Conservation (phyloP, 768 basidiomycete species). For the Xerocomus brunneocitrinus region DNA sequence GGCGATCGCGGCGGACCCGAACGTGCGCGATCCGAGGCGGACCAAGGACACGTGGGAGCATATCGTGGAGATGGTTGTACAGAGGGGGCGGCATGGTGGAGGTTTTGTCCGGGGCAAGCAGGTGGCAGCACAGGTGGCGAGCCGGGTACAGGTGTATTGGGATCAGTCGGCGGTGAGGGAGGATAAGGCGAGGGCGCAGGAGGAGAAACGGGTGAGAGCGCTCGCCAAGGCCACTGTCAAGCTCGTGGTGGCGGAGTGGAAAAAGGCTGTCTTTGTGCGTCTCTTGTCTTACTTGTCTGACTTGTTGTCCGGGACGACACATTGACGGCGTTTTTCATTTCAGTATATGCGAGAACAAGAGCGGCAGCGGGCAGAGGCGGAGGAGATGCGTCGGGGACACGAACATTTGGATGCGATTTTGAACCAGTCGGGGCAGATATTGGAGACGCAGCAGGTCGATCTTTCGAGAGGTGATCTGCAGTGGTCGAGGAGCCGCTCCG, state of each 20-base stretch:
- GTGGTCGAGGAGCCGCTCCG: slow-evolving; percentile 53
- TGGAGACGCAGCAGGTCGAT: slow-evolving; percentile 79
- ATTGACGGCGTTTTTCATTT: background rate
- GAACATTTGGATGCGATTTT: slow-evolving; percentile 88
- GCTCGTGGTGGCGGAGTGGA: slow-evolving; percentile 77
- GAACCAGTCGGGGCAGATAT: slow-evolving; percentile 80
- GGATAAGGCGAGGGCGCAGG: slow-evolving; percentile 51
- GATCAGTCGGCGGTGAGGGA: slow-evolving; percentile 60
- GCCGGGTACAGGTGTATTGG: slow-evolving; percentile 70
- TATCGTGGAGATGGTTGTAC: slow-evolving; percentile 45
- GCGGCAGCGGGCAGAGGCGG: slow-evolving; percentile 58
- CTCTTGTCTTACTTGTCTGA: background rate
- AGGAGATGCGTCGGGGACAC: slow-evolving; percentile 75
- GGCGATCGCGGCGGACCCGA: slow-evolving; percentile 13
- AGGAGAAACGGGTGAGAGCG: slow-evolving; percentile 61
- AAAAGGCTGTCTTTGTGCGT: slow-evolving; percentile 78
- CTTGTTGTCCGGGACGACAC: background rate
- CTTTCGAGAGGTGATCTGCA: slow-evolving; percentile 48
- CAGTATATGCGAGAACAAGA: slow-evolving; percentile 75
- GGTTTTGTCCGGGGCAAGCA: slow-evolving; percentile 34
- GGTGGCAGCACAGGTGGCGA: slow-evolving; percentile 54
- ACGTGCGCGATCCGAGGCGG: slow-evolving; percentile 23
- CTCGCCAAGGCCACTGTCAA: slow-evolving; percentile 71
- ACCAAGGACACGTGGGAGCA: slow-evolving; percentile 54
- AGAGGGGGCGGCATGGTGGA: slow-evolving; percentile 16